Evolutionary conservation across 495 filamentous ascomycete genomes (phyloP).

Genomic region (Trichoderma gamsii): DNA sequence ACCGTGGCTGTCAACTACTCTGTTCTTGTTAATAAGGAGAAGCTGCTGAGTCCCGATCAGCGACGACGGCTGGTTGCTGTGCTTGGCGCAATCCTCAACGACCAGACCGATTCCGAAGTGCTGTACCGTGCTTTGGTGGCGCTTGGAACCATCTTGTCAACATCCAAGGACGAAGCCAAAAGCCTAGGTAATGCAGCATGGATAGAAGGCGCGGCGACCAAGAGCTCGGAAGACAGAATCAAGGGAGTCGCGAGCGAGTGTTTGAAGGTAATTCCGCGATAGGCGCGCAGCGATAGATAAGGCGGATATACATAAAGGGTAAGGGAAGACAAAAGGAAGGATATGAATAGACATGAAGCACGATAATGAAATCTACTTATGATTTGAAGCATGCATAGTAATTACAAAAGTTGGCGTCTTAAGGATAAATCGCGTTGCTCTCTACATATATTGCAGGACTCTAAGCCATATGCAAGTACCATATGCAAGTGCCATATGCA

Average conservation of each 20-base stretch:
- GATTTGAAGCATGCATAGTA: background rate
- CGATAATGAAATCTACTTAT: background rate
- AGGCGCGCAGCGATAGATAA: background rate
- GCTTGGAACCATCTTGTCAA: constrained; percentile 65
- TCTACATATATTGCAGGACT: background rate
- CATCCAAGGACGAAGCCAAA: constrained; percentile 33
- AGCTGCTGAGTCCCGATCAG: constrained; percentile 20
- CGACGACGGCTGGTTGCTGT: constrained; percentile 35
- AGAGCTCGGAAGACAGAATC: constrained; percentile 50
- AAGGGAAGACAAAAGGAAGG: background rate
- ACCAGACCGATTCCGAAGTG: constrained; percentile 71
- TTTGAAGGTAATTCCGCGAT: constrained; percentile 36
- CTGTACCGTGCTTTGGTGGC: constrained; percentile 79
- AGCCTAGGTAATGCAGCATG: constrained; percentile 40
- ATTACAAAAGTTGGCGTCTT: background rate
- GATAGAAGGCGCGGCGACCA: constrained; percentile 36
- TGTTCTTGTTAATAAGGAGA: constrained; percentile 39
- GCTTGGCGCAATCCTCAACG: constrained; percentile 53
- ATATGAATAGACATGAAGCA: background rate
- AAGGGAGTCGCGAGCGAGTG: constrained; percentile 56
- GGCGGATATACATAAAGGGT: background rate
- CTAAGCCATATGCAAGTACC: no score
- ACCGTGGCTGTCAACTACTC: constrained; percentile 85
- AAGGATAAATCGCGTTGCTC: background rate
- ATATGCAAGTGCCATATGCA: no score